Percentiles rank a stretch among this genome's conserved stretches.
These are phyloP conservation scores for Clarireedia homoeocarpa DNA, from an alignment of 2,329 filamentous ascomycete species.

Conservation along the genomic window DNA sequence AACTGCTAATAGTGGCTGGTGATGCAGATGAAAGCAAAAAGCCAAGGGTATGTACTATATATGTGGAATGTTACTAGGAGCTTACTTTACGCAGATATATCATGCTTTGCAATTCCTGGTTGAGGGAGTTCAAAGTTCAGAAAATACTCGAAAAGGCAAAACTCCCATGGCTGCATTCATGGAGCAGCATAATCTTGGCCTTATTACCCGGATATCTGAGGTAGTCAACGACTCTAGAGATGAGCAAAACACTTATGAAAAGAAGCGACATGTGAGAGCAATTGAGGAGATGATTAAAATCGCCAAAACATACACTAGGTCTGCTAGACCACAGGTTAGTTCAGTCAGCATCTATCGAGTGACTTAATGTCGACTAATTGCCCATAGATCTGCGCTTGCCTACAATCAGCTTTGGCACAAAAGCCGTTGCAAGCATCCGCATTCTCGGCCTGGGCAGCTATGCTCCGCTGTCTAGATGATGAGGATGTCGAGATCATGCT, in stretches of 20 bases:
- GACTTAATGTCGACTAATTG: not conserved
- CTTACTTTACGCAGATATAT: conserved; percentile 22
- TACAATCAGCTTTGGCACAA: conserved; percentile 74
- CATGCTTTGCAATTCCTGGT: conserved; percentile 35
- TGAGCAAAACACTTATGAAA: conserved; percentile 55
- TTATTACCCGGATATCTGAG: conserved; percentile 77
- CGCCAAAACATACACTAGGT: conserved; percentile 63
- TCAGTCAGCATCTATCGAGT: not conserved
- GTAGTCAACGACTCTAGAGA: conserved; percentile 61
- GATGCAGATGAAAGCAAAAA: conserved; percentile 54
- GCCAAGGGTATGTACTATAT: conserved; percentile 42
- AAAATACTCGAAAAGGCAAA: conserved; percentile 34
- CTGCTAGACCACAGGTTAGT: conserved; percentile 85
- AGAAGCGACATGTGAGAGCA: conserved; percentile 68
- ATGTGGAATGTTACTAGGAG: not conserved
- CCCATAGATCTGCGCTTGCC: conserved; percentile 74
- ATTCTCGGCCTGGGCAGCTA: conserved; percentile 75
- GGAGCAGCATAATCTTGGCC: conserved; percentile 73
- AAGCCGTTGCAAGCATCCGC: conserved; percentile 68
- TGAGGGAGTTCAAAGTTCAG: conserved; percentile 17
- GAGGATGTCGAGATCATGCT: conserved; percentile 74
- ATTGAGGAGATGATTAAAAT: conserved; percentile 83
- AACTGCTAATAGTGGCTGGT: conserved; percentile 72
- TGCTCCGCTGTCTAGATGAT: conserved; percentile 66
- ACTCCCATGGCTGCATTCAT: conserved; percentile 68